A percentile compares a stretch with the other conserved stretches of the same genome.
Conservation (phyloP, 768 basidiomycete genomes). For the Fomitopsis serialis region DNA sequence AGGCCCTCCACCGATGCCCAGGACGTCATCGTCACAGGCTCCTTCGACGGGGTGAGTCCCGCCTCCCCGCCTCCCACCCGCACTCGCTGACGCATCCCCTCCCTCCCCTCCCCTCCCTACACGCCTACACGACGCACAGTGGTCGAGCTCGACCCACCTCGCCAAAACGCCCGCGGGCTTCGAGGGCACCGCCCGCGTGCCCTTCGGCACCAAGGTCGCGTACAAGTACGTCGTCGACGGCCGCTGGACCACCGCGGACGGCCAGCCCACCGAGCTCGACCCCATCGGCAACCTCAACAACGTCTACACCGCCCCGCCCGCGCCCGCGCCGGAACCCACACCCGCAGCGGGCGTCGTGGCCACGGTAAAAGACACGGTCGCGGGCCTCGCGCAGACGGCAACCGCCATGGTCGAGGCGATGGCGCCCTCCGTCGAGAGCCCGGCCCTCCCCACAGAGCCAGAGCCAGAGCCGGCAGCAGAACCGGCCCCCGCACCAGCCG, state of each 20-base stretch:
- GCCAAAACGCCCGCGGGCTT: constrained; percentile 44
- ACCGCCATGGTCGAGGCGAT: constrained; percentile 18
- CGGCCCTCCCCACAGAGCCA: constrained; percentile 13
- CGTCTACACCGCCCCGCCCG: constrained; percentile 51
- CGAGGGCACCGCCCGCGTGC: constrained; percentile 44
- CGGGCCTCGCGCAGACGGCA: constrained; percentile 14
- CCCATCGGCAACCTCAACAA: constrained; percentile 67
- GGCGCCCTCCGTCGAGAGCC: constrained; percentile 13
- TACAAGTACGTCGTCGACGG: constrained; percentile 86
- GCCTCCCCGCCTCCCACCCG: not conserved
- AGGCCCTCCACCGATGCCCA: constrained; percentile 58
- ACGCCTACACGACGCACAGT: constrained; percentile 32
- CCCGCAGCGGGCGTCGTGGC: not conserved
- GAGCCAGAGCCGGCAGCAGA: constrained; percentile 3
- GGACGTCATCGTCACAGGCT: constrained; percentile 66
- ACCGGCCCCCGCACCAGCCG: not conserved
- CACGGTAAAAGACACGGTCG: constrained; percentile 5
- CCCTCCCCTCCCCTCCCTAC: not conserved
- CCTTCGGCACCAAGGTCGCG: constrained; percentile 55
- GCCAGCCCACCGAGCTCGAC: constrained; percentile 58
- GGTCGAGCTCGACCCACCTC: constrained; percentile 55
- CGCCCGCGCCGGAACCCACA: constrained; percentile 23
- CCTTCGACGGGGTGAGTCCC: constrained; percentile 62
- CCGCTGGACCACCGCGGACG: constrained; percentile 49
- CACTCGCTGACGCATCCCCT: constrained; percentile 8